A percentile compares a stretch with the other conserved stretches of the same genome.
These are phyloP conservation scores for Phytophthora quininea DNA, from an alignment of 352 stramenopile genomes.

Conservation along the genomic window DNA sequence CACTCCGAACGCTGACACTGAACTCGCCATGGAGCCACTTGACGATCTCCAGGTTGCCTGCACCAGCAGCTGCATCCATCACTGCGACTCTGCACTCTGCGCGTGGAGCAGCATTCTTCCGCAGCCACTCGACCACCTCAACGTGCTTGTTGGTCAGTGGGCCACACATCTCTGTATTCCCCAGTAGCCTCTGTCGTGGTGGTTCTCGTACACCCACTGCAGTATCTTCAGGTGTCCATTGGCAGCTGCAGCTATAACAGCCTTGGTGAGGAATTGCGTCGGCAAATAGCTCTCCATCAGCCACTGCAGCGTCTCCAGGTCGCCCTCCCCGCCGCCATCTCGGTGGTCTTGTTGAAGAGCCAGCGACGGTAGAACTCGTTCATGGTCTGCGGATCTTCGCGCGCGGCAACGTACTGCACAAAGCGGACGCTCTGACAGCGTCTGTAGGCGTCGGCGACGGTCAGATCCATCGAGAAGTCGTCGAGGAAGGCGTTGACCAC, in stretches of 20 bases:
- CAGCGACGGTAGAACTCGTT: conserved; percentile 27
- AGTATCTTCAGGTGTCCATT: conserved; percentile 27
- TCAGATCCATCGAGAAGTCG: conserved; percentile 21
- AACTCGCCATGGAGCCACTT: conserved; percentile 26
- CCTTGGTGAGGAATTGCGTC: conserved; percentile 26
- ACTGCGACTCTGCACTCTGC: conserved; percentile 20
- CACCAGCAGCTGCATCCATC: conserved; percentile 22
- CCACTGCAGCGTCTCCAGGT: conserved; percentile 16
- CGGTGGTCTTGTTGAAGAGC: conserved; percentile 23
- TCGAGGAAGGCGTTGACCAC: conserved; percentile 21
- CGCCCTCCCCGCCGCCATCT: conserved; percentile 18
- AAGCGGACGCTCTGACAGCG: conserved; percentile 6
- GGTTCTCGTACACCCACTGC: conserved; percentile 25
- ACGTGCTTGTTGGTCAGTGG: conserved; percentile 19
- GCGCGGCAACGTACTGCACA: conserved; percentile 25
- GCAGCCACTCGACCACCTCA: conserved; percentile 23
- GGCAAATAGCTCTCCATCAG: conserved; percentile 28
- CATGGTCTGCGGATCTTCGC: conserved; percentile 17
- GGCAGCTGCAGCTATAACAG: conserved; percentile 17
- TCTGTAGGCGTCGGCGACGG: conserved; percentile 20
- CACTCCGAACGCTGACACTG: conserved; percentile 7
- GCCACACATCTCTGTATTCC: conserved; percentile 27
- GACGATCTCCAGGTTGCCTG: conserved; percentile 20
- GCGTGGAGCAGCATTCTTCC: conserved; percentile 12
- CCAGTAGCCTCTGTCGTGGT: conserved; percentile 27